Base-by-base conservation (phyloP, 805 yeast genomes). In the Yarrowia sp. region DNA sequence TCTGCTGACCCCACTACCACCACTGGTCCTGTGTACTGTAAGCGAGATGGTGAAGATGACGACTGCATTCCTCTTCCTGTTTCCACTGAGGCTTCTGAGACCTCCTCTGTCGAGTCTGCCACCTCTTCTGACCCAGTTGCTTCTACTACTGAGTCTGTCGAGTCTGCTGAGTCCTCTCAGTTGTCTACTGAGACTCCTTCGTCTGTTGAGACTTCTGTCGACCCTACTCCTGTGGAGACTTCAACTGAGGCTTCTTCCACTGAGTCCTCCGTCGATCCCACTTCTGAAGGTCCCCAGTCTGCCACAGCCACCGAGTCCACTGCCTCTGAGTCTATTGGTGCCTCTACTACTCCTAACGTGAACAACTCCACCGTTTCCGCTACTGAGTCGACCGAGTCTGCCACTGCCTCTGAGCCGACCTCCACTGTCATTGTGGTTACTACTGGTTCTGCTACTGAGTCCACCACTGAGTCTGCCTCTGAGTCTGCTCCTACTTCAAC, bases 391-490 rank as follows among this genome's bases (percentile, higher is more conserved):
- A 17, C 40, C 5, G 36, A 17, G 56, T 34, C 53, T 9, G 20
- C 39, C n/a, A 38, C 13, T 40, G 8, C 46, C 19, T 43, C 49
- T 12, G 49, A 12, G 42, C 8, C 40, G 9, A 30, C 38, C 20
- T 15, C 53, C 6, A 24, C 30, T 24, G 30, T 24, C 30, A 24
- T 24, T 47, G 34, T 13, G 52, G 8, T 17, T 14, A 9, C 20
- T 10, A 8, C 55, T 13, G 33, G 24, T 33, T 14, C 15, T 13
- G 9, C 36, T 33, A 7, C 20, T 42, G 46, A 42, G 46, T 42
- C 46, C 46, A n/a, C 46, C 20, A n/a, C 46, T 6, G 46, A 42
- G 40, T 15, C 40, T n/a, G 36, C 38, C 19, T 15, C 53, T 47
- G 34, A 24, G 52, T 9, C 36, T 14, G 36, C 20, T 17, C n/a